Evolutionary conservation across 75 land plant species (phyloP), one percentile per base, ranked within the genome.

Genomic region (Sequoia sempervirens): DNA sequence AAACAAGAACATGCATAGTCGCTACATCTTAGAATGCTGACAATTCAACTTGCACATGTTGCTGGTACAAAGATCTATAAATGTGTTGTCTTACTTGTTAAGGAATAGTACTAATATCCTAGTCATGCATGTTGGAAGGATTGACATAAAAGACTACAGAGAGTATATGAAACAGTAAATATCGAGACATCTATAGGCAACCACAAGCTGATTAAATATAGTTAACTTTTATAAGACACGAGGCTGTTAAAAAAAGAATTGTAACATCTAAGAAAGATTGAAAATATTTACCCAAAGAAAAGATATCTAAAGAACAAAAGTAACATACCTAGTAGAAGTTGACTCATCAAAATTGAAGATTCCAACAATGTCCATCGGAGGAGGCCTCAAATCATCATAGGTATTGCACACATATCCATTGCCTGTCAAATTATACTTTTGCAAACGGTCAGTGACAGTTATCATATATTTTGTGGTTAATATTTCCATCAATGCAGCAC

Each of bases 341-440:
- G 94, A 86, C 80, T 82, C 52, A 83, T 85, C 90, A 74, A 95
- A 93, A 85, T 97, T 97, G 90, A 97, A 93, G 28, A 97, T 92
- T 56, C 95, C 86, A 82, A 95, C 94, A 70, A 97, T 95, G 84
- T 93, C 96, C 84, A 93, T 84, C 38, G 96, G 86, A 83, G 92
- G 85, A 7, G 92, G 93, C 81, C 82, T 90, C 38, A 32, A 28
- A 52, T 94, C 92, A 83, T 90, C 78, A 80, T 90, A 90, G 14
- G 93, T 87, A 86, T 90, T 94, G 80, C 98, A 97, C 0, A 95
- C 88, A 83, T 81, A 90, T 17, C 98, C 99, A 50, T 85, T 85
- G 81, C 98, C 98, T 96, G 88, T 76, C 9, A 66, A 40, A 5
- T 18, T 61, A 61, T 26, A 61, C 1, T 61, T 47, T 47, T 47